These are phyloP conservation scores for Yamadazyma spencermartinsiae DNA, from an alignment of 1,139 yeast genomes.

Conservation along the genomic window DNA sequence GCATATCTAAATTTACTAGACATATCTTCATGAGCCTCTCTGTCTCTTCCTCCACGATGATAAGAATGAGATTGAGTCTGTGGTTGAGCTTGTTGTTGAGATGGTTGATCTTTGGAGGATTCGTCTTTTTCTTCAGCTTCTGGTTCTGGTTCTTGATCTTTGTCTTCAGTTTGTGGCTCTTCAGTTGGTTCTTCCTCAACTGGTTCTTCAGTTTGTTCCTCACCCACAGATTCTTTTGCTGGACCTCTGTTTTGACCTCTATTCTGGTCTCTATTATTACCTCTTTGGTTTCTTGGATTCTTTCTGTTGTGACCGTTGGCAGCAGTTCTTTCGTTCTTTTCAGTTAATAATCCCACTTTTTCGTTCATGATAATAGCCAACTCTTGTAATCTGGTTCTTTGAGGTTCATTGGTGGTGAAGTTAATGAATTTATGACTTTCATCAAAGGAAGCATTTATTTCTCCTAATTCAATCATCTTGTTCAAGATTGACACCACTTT, in stretches of 20 bases:
- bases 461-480: constrained; percentile 75
- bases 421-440: constrained; percentile 57
- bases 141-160: constrained; percentile 1
- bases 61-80: constrained; percentile 12
- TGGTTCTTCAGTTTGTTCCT: constrained; percentile 26
- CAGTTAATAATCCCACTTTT: constrained; percentile 76
- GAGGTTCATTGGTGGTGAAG: constrained; percentile 72
- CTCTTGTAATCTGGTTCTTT: constrained; percentile 83
- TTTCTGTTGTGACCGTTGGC: constrained; percentile 66
- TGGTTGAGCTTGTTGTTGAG: constrained; percentile 30
- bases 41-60: constrained; percentile 19
- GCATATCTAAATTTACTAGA: constrained; percentile 48
- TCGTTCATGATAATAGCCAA: constrained; percentile 87
- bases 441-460: constrained; percentile 63
- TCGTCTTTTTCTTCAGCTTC: constrained; percentile 14
- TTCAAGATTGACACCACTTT: constrained; percentile 64
- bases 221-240: constrained; percentile 23
- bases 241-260: constrained; percentile 24
- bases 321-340: constrained; percentile 82
- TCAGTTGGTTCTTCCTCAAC: constrained; percentile 2
- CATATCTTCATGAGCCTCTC: constrained; percentile 26
- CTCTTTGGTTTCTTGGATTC: too few relatives aligned
- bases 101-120: constrained; percentile 17
- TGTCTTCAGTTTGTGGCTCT: neutral
- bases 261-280: too few relatives aligned